These are phyloP conservation scores for Pneumocystis murina DNA, from an alignment of 1,139 yeast species.

Conservation along the genomic window DNA sequence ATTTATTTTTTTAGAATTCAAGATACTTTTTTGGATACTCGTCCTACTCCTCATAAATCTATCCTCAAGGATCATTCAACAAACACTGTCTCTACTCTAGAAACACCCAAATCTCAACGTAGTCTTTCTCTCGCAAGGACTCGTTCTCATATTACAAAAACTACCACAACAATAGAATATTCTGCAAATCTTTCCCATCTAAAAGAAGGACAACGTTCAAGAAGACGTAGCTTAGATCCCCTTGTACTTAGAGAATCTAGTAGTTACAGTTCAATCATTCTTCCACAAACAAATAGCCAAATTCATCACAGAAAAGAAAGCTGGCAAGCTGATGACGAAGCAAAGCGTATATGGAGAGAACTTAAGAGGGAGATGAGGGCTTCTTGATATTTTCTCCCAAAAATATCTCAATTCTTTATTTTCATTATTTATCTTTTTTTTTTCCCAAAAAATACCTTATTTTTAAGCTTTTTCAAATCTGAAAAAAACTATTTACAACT, in stretches of 20 bases:
- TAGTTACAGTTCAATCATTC: background rate
- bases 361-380: background rate
- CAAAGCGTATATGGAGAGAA: background rate
- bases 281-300: background rate
- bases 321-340: background rate
- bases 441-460: background rate
- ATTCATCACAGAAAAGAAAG: background rate
- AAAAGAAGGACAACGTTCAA: background rate
- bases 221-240: background rate
- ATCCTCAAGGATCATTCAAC: background rate
- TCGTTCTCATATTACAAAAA: background rate
- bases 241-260: background rate
- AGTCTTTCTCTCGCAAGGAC: background rate
- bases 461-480: too few species aligned
- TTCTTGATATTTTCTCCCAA: background rate
- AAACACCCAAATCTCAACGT: background rate
- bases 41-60: background rate
- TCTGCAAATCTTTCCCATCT: background rate
- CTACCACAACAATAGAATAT: background rate
- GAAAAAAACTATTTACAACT: too few species aligned
- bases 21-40: background rate
- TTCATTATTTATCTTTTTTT: background rate
- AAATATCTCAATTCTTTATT: background rate
- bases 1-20: background rate
- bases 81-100: background rate